These are phyloP conservation scores for Suillus americanus DNA, from an alignment of 768 basidiomycete genomes.

Conservation along the genomic window DNA sequence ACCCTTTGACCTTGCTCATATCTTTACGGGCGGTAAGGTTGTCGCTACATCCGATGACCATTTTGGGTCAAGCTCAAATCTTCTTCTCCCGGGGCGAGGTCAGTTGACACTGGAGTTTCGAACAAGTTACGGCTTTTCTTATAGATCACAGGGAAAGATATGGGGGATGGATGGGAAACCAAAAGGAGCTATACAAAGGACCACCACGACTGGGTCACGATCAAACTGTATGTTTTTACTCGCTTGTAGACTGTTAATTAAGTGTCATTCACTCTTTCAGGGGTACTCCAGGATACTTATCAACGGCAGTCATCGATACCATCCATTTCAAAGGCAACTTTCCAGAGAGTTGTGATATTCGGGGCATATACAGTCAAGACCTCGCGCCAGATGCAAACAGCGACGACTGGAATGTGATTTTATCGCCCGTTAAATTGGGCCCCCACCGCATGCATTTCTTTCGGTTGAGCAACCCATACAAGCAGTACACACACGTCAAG, in stretches of 20 bases:
- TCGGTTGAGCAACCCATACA: slow-evolving; percentile 62
- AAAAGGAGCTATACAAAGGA: slow-evolving; percentile 77
- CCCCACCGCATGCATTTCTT: slow-evolving; percentile 90
- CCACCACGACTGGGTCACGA: slow-evolving; percentile 90
- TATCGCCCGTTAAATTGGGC: slow-evolving; percentile 78
- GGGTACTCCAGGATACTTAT: slow-evolving; percentile 69
- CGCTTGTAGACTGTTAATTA: neutral
- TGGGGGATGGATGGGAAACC: slow-evolving; percentile 99
- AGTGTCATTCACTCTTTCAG: slow-evolving; percentile 36
- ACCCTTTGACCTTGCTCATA: slow-evolving; percentile 84
- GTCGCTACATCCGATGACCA: slow-evolving; percentile 91
- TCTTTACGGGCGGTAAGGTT: slow-evolving; percentile 85
- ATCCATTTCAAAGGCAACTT: slow-evolving; percentile 96
- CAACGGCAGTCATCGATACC: slow-evolving; percentile 86
- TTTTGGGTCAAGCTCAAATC: slow-evolving; percentile 90
- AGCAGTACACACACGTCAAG: slow-evolving; percentile 77
- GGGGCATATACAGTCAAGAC: slow-evolving; percentile 45
- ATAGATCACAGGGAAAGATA: slow-evolving; percentile 62
- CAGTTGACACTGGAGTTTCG: slow-evolving; percentile 9
- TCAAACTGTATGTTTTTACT: slow-evolving; percentile 68
- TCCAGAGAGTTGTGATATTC: slow-evolving; percentile 83
- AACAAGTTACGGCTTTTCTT: neutral
- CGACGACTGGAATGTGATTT: slow-evolving; percentile 66
- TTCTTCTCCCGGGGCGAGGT: slow-evolving; percentile 89
- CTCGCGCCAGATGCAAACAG: slow-evolving; percentile 39